These are phyloP conservation scores for Musa beccarii DNA, from an alignment of 176 grass and related monocot species.

Conservation along the genomic window DNA sequence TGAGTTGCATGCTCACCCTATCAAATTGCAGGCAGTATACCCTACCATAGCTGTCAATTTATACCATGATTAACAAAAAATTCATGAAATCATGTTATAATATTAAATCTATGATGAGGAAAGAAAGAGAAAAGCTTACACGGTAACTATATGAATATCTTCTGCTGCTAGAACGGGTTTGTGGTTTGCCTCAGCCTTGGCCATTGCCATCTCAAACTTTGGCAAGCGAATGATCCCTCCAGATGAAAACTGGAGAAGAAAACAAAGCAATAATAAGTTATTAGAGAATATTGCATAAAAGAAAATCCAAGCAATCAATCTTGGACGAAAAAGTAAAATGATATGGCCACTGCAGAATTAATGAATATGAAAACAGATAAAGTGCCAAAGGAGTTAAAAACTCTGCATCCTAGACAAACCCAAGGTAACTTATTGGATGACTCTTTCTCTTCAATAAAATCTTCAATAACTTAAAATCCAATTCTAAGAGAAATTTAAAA, in stretches of 20 bases:
- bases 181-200: conserved; percentile 72
- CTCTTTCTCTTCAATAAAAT: too few species aligned
- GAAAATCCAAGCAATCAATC: neutral
- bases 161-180: conserved; percentile 83
- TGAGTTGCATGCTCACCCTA: conserved; percentile 62
- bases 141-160: conserved; percentile 88
- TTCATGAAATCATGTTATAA: conserved; percentile 14
- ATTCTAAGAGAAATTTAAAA: too few species aligned
- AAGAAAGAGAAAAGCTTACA: conserved; percentile 38
- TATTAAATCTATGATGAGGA: conserved; percentile 8
- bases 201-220: conserved; percentile 93
- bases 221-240: conserved; percentile 81
- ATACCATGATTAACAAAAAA: conserved; percentile 9
- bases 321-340: neutral
- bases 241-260: conserved; percentile 63
- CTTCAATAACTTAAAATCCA: too few species aligned
- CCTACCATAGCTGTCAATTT: conserved; percentile 72
- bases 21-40: conserved; percentile 95
- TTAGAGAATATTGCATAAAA: neutral
- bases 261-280: neutral
- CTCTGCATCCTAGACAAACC: too few species aligned
- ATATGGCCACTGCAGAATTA: neutral
- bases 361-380: too few species aligned
- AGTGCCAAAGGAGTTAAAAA: too few species aligned
- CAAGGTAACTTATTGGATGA: too few species aligned